Conservation (phyloP, 192 early-diverging fungal species). For the Coemansia reversa region DNA sequence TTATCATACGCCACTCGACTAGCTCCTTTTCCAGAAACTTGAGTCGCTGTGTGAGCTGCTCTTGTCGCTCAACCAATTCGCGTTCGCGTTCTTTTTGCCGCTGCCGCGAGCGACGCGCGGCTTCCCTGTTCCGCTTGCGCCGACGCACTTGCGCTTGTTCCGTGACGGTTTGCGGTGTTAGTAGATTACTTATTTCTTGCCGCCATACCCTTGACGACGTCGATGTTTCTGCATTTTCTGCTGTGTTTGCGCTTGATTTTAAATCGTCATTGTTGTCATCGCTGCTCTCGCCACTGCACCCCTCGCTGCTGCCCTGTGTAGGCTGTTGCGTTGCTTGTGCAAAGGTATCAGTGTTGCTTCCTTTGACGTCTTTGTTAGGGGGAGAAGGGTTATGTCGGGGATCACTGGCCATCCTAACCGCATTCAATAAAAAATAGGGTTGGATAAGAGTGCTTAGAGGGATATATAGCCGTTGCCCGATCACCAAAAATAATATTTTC, state of each 20-base stretch:
- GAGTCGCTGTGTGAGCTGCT: constrained; percentile 20
- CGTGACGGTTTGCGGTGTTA: constrained; percentile 32
- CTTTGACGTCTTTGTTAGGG: too few relatives aligned
- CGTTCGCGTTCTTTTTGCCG: constrained; percentile 35
- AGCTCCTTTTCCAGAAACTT: constrained; percentile 28
- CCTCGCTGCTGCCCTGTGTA: too few relatives aligned
- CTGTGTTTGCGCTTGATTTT: not conserved
- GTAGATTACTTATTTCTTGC: constrained; percentile 33
- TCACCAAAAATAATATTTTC: too few relatives aligned
- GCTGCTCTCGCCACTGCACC: not conserved
- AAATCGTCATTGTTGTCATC: not conserved
- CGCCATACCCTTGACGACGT: constrained; percentile 16
- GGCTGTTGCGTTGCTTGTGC: too few relatives aligned
- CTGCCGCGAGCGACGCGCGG: constrained; percentile 45
- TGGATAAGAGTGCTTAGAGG: too few relatives aligned
- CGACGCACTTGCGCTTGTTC: constrained; percentile 38
- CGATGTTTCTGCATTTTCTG: not conserved
- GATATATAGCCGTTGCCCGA: too few relatives aligned
- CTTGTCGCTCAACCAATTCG: constrained; percentile 31
- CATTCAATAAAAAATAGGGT: too few relatives aligned
- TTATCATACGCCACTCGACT: constrained; percentile 41
- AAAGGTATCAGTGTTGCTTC: too few relatives aligned
- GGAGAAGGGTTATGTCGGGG: too few relatives aligned
- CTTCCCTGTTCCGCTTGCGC: constrained; percentile 46
- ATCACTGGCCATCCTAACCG: too few relatives aligned